Evolutionary conservation across 176 grass and related monocot genomes (phyloP).

Genomic region (Aegilops umbellulata): DNA sequence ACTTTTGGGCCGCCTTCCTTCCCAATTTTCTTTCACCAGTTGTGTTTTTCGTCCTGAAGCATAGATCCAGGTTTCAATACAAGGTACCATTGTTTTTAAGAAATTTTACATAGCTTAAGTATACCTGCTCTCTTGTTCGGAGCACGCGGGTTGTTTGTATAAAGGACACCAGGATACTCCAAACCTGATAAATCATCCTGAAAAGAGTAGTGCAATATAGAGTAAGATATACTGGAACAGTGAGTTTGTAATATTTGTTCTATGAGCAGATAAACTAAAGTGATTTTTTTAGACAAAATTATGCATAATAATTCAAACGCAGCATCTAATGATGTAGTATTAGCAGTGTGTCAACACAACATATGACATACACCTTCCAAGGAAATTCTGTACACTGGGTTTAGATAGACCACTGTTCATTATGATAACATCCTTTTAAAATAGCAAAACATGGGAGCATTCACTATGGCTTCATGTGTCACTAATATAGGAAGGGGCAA

Average conservation of each 20-base stretch:
- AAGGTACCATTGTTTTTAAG: background rate
- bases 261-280: slow-evolving; percentile 21
- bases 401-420: background rate
- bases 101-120: background rate
- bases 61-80: slow-evolving; percentile 22
- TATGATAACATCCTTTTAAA: background rate
- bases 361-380: background rate
- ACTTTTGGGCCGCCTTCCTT: slow-evolving; percentile 48
- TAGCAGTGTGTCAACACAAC: background rate
- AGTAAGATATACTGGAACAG: background rate
- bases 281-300: background rate
- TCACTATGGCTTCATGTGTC: background rate
- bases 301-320: background rate
- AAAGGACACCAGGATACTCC: slow-evolving; percentile 52
- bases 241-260: background rate
- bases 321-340: background rate
- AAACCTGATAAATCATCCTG: slow-evolving; percentile 66
- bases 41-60: slow-evolving; percentile 37
- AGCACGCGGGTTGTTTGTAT: slow-evolving; percentile 37
- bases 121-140: slow-evolving; percentile 51
- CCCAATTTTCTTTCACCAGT: slow-evolving; percentile 43
- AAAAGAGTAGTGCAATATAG: slow-evolving; percentile 22
- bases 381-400: background rate
- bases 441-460: background rate
- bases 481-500: background rate